A percentile compares a stretch with the other conserved stretches of the same genome.
phyloP scores from a whole-genome alignment of 768 basidiomycete species.

The Boletus reticulatus region DNA sequence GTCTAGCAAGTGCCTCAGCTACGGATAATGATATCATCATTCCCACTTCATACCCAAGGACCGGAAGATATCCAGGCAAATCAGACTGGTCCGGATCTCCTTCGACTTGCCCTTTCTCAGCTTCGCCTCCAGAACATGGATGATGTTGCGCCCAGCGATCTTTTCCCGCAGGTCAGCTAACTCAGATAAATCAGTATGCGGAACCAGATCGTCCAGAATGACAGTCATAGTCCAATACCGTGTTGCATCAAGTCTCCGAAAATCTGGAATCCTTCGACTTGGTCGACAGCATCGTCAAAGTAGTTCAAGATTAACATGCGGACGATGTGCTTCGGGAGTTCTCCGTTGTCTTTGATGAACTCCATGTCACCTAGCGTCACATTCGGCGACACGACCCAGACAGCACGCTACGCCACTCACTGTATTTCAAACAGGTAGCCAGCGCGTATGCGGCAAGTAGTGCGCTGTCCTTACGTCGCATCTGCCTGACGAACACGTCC shows the following conservation, averaged over 20 bases:
- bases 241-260: slow-evolving; percentile 20
- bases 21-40: background rate
- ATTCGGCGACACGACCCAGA: background rate
- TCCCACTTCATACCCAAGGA: slow-evolving; percentile 12
- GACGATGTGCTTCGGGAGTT: slow-evolving; percentile 13
- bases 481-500: slow-evolving; percentile 7
- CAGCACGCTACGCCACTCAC: slow-evolving; percentile 1
- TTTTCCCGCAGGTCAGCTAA: slow-evolving; percentile 10
- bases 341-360: background rate
- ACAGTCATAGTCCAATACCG: slow-evolving; percentile 4
- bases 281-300: slow-evolving; percentile 23
- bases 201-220: background rate
- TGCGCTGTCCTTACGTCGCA: slow-evolving; percentile 8
- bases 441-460: slow-evolving; percentile 23
- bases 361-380: slow-evolving; percentile 16
- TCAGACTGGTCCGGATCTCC: slow-evolving; percentile 19
- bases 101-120: slow-evolving; percentile 7
- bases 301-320: slow-evolving; percentile 20
- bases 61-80: slow-evolving; percentile 19
- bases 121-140: slow-evolving; percentile 11
- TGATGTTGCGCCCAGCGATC: slow-evolving; percentile 10
- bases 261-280: slow-evolving; percentile 22
- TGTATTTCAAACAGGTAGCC: slow-evolving; percentile 8
- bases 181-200: background rate
- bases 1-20: slow-evolving; percentile 3